These are phyloP conservation scores for Hypoxylon trugodes DNA, from an alignment of 495 filamentous ascomycete genomes.

Conservation along the genomic window DNA sequence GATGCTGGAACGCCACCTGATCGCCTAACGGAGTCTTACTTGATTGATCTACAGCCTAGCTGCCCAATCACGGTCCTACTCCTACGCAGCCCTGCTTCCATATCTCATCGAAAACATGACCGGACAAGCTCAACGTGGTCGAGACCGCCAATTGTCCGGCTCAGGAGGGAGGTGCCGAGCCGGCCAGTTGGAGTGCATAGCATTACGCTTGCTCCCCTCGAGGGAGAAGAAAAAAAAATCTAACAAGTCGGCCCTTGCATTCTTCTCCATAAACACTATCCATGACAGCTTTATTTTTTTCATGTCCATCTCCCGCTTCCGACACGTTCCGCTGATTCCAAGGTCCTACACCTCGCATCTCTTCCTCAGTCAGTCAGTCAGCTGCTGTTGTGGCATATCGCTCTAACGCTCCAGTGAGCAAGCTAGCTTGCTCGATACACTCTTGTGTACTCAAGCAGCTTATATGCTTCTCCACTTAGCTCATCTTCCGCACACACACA, in stretches of 20 bases:
- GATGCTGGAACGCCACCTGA: constrained; percentile 37
- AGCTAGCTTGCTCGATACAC: constrained; percentile 7
- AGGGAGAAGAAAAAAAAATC: constrained; percentile 20
- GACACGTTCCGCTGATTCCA: constrained; percentile 33
- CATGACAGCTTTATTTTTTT: constrained; percentile 36
- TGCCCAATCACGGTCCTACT: constrained; percentile 43
- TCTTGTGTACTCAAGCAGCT: no score
- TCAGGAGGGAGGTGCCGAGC: constrained; percentile 32
- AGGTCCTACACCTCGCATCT: constrained; percentile 24
- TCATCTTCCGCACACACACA: no score
- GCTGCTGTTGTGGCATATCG: constrained; percentile 28
- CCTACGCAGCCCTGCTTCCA: constrained; percentile 37
- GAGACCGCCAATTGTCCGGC: constrained; percentile 40
- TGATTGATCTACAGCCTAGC: constrained; percentile 43
- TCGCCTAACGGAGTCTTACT: constrained; percentile 45
- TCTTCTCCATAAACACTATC: constrained; percentile 34
- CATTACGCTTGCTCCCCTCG: constrained; percentile 32
- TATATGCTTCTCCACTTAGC: constrained; percentile 3
- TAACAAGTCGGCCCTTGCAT: constrained; percentile 37
- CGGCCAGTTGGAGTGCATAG: constrained; percentile 37
- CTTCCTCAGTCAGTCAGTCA: constrained; percentile 29
- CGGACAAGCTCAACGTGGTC: constrained; percentile 34
- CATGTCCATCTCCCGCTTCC: constrained; percentile 40
- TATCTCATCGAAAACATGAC: constrained; percentile 39
- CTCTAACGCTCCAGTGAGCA: constrained; percentile 38